A percentile compares a stretch with the other conserved stretches of the same genome.
phyloP scores from a whole-genome alignment of 176 grass and related monocot species.

The Musa itinerans region DNA sequence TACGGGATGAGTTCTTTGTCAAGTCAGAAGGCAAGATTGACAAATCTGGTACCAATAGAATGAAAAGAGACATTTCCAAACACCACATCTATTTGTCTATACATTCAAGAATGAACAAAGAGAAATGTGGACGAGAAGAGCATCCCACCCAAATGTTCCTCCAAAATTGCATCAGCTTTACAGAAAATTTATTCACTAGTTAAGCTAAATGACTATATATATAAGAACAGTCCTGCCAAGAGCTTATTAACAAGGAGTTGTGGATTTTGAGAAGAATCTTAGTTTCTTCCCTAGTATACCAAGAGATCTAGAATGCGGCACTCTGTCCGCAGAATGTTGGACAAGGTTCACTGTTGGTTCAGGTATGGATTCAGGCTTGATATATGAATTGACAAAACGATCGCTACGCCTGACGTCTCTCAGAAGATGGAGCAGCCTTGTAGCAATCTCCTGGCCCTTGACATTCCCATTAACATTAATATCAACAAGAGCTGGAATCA shows the following conservation, averaged over 20 bases:
- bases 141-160: too few species aligned
- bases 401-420: slow-evolving; percentile 56
- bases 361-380: slow-evolving; percentile 26
- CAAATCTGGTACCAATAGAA: too few species aligned
- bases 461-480: slow-evolving; percentile 68
- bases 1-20: too few species aligned
- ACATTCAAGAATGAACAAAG: too few species aligned
- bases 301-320: slow-evolving; percentile 36
- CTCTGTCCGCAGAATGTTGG: slow-evolving; percentile 23
- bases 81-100: too few species aligned
- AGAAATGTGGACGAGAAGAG: too few species aligned
- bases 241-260: slow-evolving; percentile 16
- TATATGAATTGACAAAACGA: slow-evolving; percentile 32
- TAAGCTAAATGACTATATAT: too few species aligned
- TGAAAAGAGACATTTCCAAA: too few species aligned
- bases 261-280: slow-evolving; percentile 60
- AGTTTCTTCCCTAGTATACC: not conserved
- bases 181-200: too few species aligned
- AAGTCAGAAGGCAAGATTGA: too few species aligned
- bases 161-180: too few species aligned
- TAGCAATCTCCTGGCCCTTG: slow-evolving; percentile 43
- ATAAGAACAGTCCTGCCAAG: not conserved
- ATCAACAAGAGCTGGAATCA: slow-evolving; percentile 83
- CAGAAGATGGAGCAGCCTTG: slow-evolving; percentile 65
- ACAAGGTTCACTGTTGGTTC: slow-evolving; percentile 22